Evolutionary conservation across 2,329 filamentous ascomycete species (phyloP), one percentile per base, ranked within the genome.

Genomic region (Colletotrichum sp.): DNA sequence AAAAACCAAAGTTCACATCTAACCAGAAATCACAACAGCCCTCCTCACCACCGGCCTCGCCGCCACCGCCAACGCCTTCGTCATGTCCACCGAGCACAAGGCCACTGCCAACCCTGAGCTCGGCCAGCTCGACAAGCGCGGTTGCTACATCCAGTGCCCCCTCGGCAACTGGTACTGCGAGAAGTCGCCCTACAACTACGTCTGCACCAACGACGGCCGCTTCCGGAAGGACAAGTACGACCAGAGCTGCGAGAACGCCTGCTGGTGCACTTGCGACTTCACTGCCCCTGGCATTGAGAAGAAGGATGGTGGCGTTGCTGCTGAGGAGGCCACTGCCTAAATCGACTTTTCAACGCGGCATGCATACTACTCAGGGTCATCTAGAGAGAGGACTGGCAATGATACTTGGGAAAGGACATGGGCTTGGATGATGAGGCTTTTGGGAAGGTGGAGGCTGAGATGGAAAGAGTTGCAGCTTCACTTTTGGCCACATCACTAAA

Each of bases 191-290:
- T 60, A 68, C 66, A 68, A 60, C 13, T 68, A 68, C 52, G 9
- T 24, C 52, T 68, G 66, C 66, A 28, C 18, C n/a, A 26, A 56
- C 24, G 16, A 43, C 52, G 66, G 66, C 52, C 66, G 52, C n/a
- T 67, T 75, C 12, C 24, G 36, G 1, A 52, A 28, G n/a, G 62
- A 55, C 24, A 10, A 21, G 48, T 52, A 55, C 36, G 13, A 71
- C 26, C 26, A 18, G 15, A 55, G 71, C 60, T 75, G 72, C 26
- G 72, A 75, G 61, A n/a, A 12, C 3, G 72, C 61, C 36, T 75
- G 72, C 30, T 71, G 38, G 32, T 75, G 72, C 30, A 30, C 26
- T 32, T 75, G 72, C 30, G 72, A 75, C 61, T 66, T 36, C 18
- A 56, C 34, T 1, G 66, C 26, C n/a, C 67, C 71, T 7, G 67